A percentile compares a stretch with the other conserved stretches of the same genome.
Evolutionary conservation across 2,329 filamentous ascomycete genomes (phyloP).

Genomic region (Colletotrichum filicis): DNA sequence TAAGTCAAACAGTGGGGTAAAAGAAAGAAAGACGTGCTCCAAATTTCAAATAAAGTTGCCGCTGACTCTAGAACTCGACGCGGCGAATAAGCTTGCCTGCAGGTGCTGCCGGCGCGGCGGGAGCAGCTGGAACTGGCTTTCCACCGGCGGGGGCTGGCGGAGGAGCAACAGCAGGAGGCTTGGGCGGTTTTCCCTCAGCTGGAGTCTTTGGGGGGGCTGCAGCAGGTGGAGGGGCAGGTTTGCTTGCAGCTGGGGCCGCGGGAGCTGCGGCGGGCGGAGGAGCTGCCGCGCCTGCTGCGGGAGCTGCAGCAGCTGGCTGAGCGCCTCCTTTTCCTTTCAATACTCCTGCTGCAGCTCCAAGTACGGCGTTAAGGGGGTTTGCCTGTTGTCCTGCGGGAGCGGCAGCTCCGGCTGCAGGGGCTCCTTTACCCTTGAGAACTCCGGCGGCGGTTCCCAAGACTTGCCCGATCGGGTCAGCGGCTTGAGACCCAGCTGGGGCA

Average conservation of each 20-base stretch:
- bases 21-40: no score
- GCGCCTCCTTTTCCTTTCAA: conserved; percentile 23
- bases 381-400: conserved; percentile 15
- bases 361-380: conserved; percentile 15
- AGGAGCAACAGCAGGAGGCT: neutral
- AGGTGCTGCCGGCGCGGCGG: neutral
- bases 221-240: neutral
- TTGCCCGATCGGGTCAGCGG: conserved; percentile 5
- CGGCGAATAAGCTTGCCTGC: neutral
- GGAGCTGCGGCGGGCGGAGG: conserved; percentile 1
- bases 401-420: conserved; percentile 3
- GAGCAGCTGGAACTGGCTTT: neutral
- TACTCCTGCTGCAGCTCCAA: conserved; percentile 16
- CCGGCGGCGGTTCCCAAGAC: conserved; percentile 27
- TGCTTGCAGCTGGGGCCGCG: neutral
- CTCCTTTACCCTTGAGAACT: conserved; percentile 28
- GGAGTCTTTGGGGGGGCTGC: neutral
- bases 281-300: neutral
- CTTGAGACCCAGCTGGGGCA: conserved; percentile 24
- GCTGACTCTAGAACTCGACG: neutral
- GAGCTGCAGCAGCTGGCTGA: conserved; percentile 12
- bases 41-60: accelerated
- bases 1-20: neutral
- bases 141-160: neutral
- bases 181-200: neutral